Base-by-base conservation (phyloP, 768 basidiomycete genomes). In the Galerina sulciceps region DNA sequence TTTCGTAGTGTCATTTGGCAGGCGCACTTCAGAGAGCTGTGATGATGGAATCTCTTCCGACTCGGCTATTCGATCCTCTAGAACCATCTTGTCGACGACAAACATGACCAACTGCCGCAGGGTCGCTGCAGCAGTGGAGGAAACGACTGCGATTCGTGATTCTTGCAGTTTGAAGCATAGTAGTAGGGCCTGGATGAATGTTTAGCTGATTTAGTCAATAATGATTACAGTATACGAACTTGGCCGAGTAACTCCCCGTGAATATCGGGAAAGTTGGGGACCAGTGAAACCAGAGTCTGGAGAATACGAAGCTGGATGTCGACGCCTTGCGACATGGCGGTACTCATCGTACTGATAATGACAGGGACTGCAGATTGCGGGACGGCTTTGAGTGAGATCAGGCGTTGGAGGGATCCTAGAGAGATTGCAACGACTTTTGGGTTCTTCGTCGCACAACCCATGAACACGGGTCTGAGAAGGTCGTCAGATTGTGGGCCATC, bases 41-140 rank as follows among this genome's bases (percentile, higher is more conserved):
- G 72, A 64, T 5, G 70, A 26, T 26, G 74, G 69, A 17, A 75
- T 61, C 31, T 73, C 69, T 18, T 80, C 82, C 14, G 71, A 72
- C 52, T 73, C 72, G 6, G 61, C 58, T 6, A 73, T 46, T 4
- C 78, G 75, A 69, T 94, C 91, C 68, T 95, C 93, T 15, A 85
- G 81, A 1, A 88, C 85, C 73, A 98, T 91, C 69, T 96, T 95
- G 75, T 99, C 97, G 43, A 98, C 92, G 15, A 98, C 89, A 64
- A 98, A 93, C 96, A 99, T 98, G 44, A 99, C 93, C 1, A 98
- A 81, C 70, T 99, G 96, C 2, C 96, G 89, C 4, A 98, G 83
- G 0, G 96, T 98, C 0, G 97, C 97, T 2, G 96, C 96, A 1
- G 96, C 96, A 3, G 97, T 99, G 0, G 94, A 96, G 2, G 95